phyloP scores from a whole-genome alignment of 768 basidiomycete species.

The Kwoniella shandongensis region DNA sequence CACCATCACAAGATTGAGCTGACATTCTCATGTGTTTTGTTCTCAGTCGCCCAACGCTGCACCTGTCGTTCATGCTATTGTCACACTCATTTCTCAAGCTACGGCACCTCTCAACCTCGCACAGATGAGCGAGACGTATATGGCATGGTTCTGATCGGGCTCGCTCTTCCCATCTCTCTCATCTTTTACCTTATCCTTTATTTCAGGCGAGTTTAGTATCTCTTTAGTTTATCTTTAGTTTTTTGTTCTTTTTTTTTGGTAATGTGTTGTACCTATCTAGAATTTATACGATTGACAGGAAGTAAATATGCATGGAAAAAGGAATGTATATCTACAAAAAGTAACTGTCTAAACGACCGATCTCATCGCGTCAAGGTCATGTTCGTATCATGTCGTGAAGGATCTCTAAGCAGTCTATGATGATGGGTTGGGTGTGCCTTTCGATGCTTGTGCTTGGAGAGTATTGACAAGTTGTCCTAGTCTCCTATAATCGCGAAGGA shows the following conservation, averaged over 20 bases:
- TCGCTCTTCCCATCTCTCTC: background rate
- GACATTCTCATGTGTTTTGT: background rate
- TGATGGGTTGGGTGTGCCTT: background rate
- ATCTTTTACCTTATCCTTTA: background rate
- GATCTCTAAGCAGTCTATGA: too few species aligned
- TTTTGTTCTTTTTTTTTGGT: background rate
- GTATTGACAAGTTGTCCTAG: conserved; percentile 57
- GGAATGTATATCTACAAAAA: too few species aligned
- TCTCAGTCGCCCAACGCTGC: conserved; percentile 60
- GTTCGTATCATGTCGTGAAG: too few species aligned
- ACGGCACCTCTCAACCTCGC: conserved; percentile 81
- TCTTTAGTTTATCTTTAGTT: too few species aligned
- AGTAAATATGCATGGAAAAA: too few species aligned
- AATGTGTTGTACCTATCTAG: background rate
- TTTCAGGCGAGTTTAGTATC: too few species aligned
- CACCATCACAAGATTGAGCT: background rate
- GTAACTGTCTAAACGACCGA: too few species aligned
- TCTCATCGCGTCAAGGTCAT: too few species aligned
- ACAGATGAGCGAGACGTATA: conserved; percentile 79
- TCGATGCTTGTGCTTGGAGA: conserved; percentile 3
- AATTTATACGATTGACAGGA: background rate
- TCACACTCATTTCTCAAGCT: conserved; percentile 77
- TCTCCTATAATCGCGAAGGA: conserved; percentile 77
- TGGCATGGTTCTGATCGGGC: conserved; percentile 66
- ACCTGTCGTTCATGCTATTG: conserved; percentile 69